Evolutionary conservation across 2,329 filamentous ascomycete genomes (phyloP), one percentile per base, ranked within the genome.

Genomic region (Zasmidium angulare): DNA sequence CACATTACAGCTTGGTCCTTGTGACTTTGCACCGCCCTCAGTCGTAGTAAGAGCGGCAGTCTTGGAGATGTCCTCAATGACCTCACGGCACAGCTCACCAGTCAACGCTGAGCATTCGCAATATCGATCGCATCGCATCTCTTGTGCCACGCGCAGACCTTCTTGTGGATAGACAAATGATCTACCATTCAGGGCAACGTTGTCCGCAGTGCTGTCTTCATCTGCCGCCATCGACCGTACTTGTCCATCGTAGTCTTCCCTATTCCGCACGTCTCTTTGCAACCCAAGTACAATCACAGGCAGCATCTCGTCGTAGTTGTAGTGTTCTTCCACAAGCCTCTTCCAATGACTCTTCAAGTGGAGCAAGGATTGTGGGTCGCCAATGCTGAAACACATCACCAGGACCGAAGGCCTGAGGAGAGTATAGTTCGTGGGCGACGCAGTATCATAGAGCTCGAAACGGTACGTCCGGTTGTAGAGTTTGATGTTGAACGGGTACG

Each of bases 31-130:
- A 1, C 84, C 84, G 20, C 75, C 74, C 19, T 78, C 77, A 0
- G 82, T 85, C 6, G 81, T 85, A 2, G 83, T 85, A 76, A 78
- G 81, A n/a, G 80, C 84, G 2, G 82, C 82, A 26, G 83, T 81
- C 68, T 74, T 79, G 10, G 83, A 83, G 20, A 87, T 76, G 69
- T 87, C 85, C 67, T 87, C 84, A 59, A 87, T 78, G 0, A 84
- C 83, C 70, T 87, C 81, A 29, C 75, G 75, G 63, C 85, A 82
- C 43, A 87, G 72, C 72, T 73, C 71, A 2, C 85, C 84, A 4
- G 84, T 87, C 43, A 82, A 40, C 46, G 85, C 84, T 61, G 83
- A 86, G 64, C 85, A 87, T 68, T 87, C 85, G 2, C 83, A 85
- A 71, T 87, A 87, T 36, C 79, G 76, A 75, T 87, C 85, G 69